Evolutionary conservation across 257 asterid species (phyloP), one percentile per base, ranked within the genome.

Genomic region (Salvia splendens): DNA sequence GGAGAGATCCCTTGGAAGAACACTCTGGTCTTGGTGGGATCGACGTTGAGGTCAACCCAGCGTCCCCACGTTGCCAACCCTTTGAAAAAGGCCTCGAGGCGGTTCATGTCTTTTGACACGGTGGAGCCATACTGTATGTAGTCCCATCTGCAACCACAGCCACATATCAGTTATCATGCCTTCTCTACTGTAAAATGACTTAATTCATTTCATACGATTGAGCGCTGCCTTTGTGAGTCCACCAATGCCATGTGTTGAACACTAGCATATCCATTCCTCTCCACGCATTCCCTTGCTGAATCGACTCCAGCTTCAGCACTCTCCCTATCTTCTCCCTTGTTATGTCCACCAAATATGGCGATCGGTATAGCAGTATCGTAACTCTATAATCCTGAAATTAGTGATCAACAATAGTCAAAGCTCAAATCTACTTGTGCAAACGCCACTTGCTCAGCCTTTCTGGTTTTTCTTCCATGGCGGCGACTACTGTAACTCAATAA

Each of bases 161-260:
- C 61, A 38, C 10, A 6, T 38, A 38, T 38, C 43, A 38, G 20
- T 17, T 17, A 17, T 7, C 36, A 33, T 33, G 43, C 10, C 8
- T 38, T 38, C 2, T 1, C 20, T 17, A 17, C 20, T 17, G 20
- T 1, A 5, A 9, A 6, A 7, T 0, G 43, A 38, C 10, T 8
- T 38, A 1, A 6, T 38, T 38, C 43, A 38, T 33, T 15, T 14
- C 81, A 2, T 81, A 89, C 96, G 85, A 66, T 80, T 89, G 92
- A 41, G 75, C 75, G 11, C 50, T 73, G 40, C 96, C 96, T 53
- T 77, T 84, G 79, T 89, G 96, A 59, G 94, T 86, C 96, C 96
- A 89, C 96, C 96, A 89, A 84, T 89, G 96, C 92, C 94, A 89
- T 4, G 95, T 54, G 62, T 89, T 89, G 68, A 89, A 89, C n/a